These are phyloP conservation scores for Dioszegia crocea DNA, from an alignment of 768 basidiomycete species.

Conservation along the genomic window DNA sequence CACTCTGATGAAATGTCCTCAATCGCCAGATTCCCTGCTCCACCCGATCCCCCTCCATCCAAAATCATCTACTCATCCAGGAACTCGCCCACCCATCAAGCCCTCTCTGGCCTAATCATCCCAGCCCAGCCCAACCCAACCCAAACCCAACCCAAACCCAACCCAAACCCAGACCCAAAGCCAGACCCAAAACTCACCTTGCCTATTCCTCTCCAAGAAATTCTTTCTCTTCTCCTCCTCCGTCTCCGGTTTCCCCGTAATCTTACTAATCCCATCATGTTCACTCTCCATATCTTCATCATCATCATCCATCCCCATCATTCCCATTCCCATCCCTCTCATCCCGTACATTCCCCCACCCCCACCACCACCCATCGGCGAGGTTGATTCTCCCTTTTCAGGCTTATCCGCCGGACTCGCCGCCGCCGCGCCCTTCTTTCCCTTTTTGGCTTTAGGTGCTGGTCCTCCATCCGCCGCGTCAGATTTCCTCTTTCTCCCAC, in stretches of 20 bases:
- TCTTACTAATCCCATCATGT: slow-evolving; percentile 40
- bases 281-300: slow-evolving; percentile 43
- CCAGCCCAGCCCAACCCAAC: too few species aligned
- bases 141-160: too few species aligned
- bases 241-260: slow-evolving; percentile 76
- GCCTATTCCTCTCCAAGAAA: slow-evolving; percentile 93
- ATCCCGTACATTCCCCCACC: too few species aligned
- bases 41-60: too few species aligned
- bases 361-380: neutral
- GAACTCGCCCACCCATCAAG: too few species aligned
- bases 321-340: slow-evolving; percentile 1
- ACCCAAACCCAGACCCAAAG: too few species aligned
- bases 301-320: slow-evolving; percentile 17
- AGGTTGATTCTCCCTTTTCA: slow-evolving; percentile 2
- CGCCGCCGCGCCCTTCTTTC: slow-evolving; percentile 28
- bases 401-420: slow-evolving; percentile 8
- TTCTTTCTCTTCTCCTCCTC: slow-evolving; percentile 97
- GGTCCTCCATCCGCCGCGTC: slow-evolving; percentile 15
- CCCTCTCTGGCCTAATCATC: too few species aligned
- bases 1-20: too few species aligned
- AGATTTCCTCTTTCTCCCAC: slow-evolving; percentile 35
- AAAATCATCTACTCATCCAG: too few species aligned
- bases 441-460: slow-evolving; percentile 24
- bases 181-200: slow-evolving; percentile 62
- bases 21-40: too few species aligned